A percentile compares a stretch with the other conserved stretches of the same genome.
These are phyloP conservation scores for Cladosporium sp. DNA, from an alignment of 2,329 filamentous ascomycete species.

Conservation along the genomic window DNA sequence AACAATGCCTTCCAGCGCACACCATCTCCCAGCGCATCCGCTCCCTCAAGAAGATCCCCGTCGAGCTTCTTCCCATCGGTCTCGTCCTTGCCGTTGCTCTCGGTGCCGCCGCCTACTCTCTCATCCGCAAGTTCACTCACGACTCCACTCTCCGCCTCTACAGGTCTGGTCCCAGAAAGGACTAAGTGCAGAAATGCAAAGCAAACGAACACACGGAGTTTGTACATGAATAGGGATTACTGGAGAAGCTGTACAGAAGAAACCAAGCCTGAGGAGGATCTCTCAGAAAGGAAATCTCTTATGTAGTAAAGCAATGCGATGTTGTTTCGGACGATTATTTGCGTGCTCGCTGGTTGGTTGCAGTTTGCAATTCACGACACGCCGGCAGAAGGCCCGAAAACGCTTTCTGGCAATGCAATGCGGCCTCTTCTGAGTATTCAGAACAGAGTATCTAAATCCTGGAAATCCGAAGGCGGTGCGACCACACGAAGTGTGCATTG, in stretches of 20 bases:
- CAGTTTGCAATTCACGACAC: no score
- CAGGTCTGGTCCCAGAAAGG: slow-evolving; percentile 8
- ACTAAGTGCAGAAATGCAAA: not conserved
- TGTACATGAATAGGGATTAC: slow-evolving; percentile 10
- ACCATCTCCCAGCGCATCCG: slow-evolving; percentile 94
- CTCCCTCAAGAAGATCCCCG: slow-evolving; percentile 81
- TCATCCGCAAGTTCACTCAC: slow-evolving; percentile 72
- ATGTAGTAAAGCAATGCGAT: slow-evolving; percentile 13
- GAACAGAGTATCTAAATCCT: no score
- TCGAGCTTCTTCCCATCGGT: slow-evolving; percentile 91
- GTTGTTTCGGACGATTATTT: not conserved
- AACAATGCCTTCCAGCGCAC: slow-evolving; percentile 61
- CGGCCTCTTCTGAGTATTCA: no score
- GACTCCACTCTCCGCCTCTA: slow-evolving; percentile 88
- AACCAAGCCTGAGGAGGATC: not conserved
- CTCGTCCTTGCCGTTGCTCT: slow-evolving; percentile 77
- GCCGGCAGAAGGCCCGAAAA: no score
- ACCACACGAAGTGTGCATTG: no score
- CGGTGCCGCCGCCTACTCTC: slow-evolving; percentile 75
- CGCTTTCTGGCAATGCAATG: no score
- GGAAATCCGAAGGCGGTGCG: no score
- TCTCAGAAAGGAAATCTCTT: not conserved
- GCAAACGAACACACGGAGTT: not conserved
- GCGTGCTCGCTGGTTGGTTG: not conserved
- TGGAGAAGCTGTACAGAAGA: not conserved